Conservation (phyloP, 805 yeast species). For the Cyberlindnera mycetangii region DNA sequence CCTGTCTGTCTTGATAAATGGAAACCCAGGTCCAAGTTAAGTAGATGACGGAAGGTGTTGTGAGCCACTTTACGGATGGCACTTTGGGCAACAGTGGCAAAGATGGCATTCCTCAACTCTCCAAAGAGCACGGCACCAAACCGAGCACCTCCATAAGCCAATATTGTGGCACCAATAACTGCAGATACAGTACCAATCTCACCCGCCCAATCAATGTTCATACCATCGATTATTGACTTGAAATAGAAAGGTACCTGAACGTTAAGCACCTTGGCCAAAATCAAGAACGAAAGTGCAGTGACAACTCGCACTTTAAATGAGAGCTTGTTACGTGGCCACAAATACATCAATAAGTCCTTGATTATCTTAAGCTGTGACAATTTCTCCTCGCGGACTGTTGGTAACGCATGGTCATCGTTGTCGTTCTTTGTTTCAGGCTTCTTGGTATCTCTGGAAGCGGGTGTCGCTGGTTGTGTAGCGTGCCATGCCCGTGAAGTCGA, state of each 20-base stretch:
- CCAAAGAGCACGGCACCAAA: constrained; percentile 95
- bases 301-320: constrained; percentile 72
- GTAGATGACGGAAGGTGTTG: constrained; percentile 79
- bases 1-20: constrained; percentile 93
- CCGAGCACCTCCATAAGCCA: constrained; percentile 91
- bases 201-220: constrained; percentile 85
- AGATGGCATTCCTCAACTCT: constrained; percentile 90
- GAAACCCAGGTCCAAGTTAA: constrained; percentile 83
- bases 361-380: constrained; percentile 50
- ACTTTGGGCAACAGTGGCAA: constrained; percentile 92
- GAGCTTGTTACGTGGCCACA: constrained; percentile 77
- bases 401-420: constrained; percentile 10
- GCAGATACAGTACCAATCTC: constrained; percentile 63
- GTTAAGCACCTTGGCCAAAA: constrained; percentile 80
- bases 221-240: constrained; percentile 81
- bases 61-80: constrained; percentile 89
- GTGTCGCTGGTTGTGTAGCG: not conserved
- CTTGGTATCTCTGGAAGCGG: not conserved
- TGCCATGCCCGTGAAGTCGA: not conserved
- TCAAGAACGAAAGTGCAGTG: constrained; percentile 66
- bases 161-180: constrained; percentile 60
- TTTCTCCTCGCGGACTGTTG: constrained; percentile 16
- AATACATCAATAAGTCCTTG: constrained; percentile 59
- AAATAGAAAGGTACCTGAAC: constrained; percentile 96
- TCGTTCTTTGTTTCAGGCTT: not conserved